Evolutionary conservation across 768 basidiomycete species (phyloP), one percentile per base, ranked within the genome.

Genomic region (Hydnomerulius pinastri): DNA sequence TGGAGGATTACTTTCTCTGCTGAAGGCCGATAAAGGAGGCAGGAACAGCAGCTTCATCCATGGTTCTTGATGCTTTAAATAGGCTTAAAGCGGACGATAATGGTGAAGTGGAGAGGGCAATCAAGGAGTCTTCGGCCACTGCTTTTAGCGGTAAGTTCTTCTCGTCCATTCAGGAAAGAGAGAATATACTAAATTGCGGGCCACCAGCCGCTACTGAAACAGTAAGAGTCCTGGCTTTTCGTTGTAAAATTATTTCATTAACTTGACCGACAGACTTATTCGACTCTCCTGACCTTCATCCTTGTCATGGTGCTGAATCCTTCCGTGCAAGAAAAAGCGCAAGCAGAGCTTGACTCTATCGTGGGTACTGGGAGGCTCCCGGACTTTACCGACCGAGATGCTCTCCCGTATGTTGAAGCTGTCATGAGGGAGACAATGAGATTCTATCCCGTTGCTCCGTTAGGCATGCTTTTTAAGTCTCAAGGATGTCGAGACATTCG

Each of bases 21-120:
- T 33, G 5, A 21, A 18, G 9, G 11, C 25, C 29, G 3, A 24
- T 37, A 24, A 4, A 76, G 73, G 66, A 58, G 11, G 52, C 60
- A 3, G 70, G 70, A 7, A 57, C 52, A 0, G 63, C 28, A 68
- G 38, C 62, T 10, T 55, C 72, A 4, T 78, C 74, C 1, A 75
- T 78, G 46, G 77, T 74, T 13, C 41, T 43, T 17, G 43, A 55
- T 40, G 41, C 38, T 15, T 36, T 50, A 17, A 46, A 36, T 1
- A 41, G 38, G 25, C 18, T 54, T 7, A 25, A 33, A 33, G 41
- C 40, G 4, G 41, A 46, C 17, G 42, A 24, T 8, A n/a, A 13
- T 21, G 21, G 38, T 2, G 17, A 44, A 18, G 27, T 41, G 32
- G 48, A 42, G 12, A 32, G 21, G 21, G 45, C 48, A 18, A 46